Percentiles rank a stretch among this genome's conserved stretches.
phyloP scores from a whole-genome alignment of 805 yeast genomes.

The Lipomyces mesembrius region DNA sequence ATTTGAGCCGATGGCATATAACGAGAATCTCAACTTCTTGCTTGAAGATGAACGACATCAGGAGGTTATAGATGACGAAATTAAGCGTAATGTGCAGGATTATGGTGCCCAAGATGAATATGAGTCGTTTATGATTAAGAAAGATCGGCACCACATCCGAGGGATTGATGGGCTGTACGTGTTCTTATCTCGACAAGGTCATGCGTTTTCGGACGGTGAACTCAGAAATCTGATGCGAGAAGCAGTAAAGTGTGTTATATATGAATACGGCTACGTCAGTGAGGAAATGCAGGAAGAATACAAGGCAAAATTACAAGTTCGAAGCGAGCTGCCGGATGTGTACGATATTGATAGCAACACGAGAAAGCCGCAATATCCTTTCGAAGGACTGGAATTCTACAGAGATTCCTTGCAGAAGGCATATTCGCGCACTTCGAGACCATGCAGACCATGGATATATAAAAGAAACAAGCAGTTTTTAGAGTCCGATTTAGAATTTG shows the following conservation, averaged over 20 bases:
- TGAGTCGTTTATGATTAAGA: conserved; percentile 26
- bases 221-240: conserved; percentile 7
- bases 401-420: background rate
- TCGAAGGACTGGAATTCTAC: background rate
- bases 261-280: conserved; percentile 27
- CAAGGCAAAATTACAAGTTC: background rate
- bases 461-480: background rate
- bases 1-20: conserved; percentile 23
- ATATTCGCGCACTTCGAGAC: conserved; percentile 1
- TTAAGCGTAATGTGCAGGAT: background rate
- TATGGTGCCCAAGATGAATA: conserved; percentile 17
- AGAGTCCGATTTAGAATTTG: background rate
- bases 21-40: conserved; percentile 18
- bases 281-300: conserved; percentile 5
- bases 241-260: conserved; percentile 22
- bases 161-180: conserved; percentile 30
- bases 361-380: background rate
- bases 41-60: conserved; percentile 18
- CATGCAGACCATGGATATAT: background rate
- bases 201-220: conserved; percentile 7
- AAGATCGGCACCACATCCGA: conserved; percentile 8
- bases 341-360: background rate
- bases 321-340: background rate
- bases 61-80: conserved; percentile 5
- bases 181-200: background rate